Conservation (phyloP, 108 stramenopile genomes). For the Pseudonitzschia delicatissima region DNA sequence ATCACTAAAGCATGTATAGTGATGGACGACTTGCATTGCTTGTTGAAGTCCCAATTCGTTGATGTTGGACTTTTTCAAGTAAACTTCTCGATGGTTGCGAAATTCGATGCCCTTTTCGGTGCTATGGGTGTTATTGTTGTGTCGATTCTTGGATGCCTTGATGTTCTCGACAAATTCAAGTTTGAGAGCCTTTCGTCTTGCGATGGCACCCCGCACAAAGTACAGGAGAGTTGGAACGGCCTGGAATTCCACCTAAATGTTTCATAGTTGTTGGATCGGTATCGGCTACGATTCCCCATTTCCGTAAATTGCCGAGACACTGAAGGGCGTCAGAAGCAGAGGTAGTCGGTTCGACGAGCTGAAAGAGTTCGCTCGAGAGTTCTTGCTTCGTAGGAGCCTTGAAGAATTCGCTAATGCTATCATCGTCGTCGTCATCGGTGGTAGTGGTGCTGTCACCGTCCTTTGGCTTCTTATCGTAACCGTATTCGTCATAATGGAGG, state of each 20-base stretch:
- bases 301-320: not conserved
- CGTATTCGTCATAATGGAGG: conserved; percentile 7
- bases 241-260: not conserved
- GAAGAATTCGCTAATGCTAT: conserved; percentile 1
- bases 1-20: not conserved
- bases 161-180: not conserved
- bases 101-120: not conserved
- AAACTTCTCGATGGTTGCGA: not conserved
- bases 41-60: not conserved
- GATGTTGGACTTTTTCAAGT: too few relatives aligned
- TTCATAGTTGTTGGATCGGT: not conserved
- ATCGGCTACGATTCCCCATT: conserved; percentile 5
- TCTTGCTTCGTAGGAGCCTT: not conserved
- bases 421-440: not conserved
- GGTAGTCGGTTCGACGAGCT: not conserved
- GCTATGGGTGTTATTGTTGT: not conserved
- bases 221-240: not conserved
- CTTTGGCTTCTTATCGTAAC: not conserved
- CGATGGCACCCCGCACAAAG: not conserved
- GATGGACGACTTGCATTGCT: not conserved
- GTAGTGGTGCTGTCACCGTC: not conserved
- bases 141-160: too few relatives aligned
- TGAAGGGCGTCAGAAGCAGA: not conserved
- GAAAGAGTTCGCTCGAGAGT: not conserved
- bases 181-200: not conserved